These are phyloP conservation scores for Lactifluus echinatus DNA, from an alignment of 768 basidiomycete genomes.

Conservation along the genomic window DNA sequence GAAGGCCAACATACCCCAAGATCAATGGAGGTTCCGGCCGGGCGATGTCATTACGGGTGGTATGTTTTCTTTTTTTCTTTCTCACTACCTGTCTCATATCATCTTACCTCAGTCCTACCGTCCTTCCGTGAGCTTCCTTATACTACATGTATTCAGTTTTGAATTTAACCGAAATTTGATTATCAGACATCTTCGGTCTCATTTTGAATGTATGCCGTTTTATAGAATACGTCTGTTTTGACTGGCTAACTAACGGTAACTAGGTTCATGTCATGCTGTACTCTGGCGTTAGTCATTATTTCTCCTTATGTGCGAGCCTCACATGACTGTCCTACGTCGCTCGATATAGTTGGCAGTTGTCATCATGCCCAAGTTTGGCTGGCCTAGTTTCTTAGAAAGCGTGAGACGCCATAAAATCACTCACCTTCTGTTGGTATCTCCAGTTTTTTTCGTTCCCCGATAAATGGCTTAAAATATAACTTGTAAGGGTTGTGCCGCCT, in stretches of 20 bases:
- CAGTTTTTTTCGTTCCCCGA: not conserved
- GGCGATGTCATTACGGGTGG: slow-evolving; percentile 56
- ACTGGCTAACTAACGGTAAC: not conserved
- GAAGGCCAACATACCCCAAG: slow-evolving; percentile 25
- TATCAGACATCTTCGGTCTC: slow-evolving; percentile 39
- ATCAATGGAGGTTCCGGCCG: slow-evolving; percentile 36
- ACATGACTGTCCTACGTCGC: not conserved
- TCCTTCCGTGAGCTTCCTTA: slow-evolving; percentile 24
- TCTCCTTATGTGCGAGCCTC: not conserved
- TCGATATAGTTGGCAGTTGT: slow-evolving; percentile 25
- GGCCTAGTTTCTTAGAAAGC: slow-evolving; percentile 28
- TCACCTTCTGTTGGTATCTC: slow-evolving; percentile 26
- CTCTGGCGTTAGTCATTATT: slow-evolving; percentile 20
- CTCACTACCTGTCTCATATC: not conserved
- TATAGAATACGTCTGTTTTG: not conserved
- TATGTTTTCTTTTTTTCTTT: slow-evolving; percentile 22
- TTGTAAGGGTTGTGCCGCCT: slow-evolving; percentile 24
- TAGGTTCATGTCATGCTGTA: slow-evolving; percentile 27
- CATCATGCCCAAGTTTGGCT: slow-evolving; percentile 30
- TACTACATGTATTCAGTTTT: not conserved
- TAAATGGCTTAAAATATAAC: not conserved
- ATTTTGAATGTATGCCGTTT: slow-evolving; percentile 19
- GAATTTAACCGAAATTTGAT: not conserved
- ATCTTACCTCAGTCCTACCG: slow-evolving; percentile 21
- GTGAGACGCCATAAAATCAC: slow-evolving; percentile 28